Percentiles rank a stretch among this genome's conserved stretches.
Conservation (phyloP, 306 rosid genomes). For the Rubus idaeus region DNA sequence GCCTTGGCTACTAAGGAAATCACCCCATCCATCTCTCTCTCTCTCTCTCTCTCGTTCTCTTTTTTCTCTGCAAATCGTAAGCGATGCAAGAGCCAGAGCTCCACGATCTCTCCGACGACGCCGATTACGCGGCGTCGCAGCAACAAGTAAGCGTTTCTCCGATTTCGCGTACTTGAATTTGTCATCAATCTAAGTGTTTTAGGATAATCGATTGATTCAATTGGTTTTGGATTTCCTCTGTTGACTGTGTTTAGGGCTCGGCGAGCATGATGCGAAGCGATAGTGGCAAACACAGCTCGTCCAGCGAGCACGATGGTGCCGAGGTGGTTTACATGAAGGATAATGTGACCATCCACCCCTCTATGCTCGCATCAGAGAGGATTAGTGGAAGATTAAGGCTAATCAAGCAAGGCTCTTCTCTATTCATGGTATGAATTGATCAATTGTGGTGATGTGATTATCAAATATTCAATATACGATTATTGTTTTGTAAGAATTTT, state of each 20-base stretch:
- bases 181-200: background rate
- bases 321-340: conserved; percentile 74
- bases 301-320: conserved; percentile 66
- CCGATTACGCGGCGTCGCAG: conserved; percentile 94
- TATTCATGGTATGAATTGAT: conserved; percentile 58
- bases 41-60: background rate
- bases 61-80: conserved; percentile 17
- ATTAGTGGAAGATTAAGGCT: conserved; percentile 86
- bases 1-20: conserved; percentile 13
- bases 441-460: background rate
- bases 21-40: background rate
- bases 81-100: conserved; percentile 82
- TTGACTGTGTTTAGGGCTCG: conserved; percentile 44
- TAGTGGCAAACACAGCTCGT: conserved; percentile 61
- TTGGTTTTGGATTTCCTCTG: background rate
- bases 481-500: background rate
- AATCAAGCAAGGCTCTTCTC: conserved; percentile 69
- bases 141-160: conserved; percentile 52
- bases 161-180: background rate
- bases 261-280: conserved; percentile 63
- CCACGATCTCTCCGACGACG: conserved; percentile 93
- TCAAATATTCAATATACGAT: background rate
- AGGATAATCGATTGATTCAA: conserved; percentile 11
- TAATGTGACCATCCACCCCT: conserved; percentile 94
- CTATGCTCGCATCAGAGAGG: conserved; percentile 78